Evolutionary conservation across 306 rosid genomes (phyloP).

Genomic region (Potentilla sterilis): DNA sequence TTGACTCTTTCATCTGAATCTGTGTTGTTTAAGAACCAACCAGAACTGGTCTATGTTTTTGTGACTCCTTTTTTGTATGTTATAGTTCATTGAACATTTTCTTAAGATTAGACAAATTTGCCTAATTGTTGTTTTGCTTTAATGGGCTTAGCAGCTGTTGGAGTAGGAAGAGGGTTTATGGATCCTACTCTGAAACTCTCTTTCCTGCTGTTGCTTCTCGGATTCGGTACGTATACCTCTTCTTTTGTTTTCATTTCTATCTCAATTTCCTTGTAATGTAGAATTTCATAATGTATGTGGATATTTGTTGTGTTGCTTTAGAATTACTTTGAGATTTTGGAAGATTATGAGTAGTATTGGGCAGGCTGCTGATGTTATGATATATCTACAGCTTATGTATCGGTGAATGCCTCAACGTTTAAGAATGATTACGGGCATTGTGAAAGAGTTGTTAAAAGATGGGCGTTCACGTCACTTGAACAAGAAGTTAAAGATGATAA

Average conservation of each 20-base stretch:
- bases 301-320: neutral
- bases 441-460: constrained; percentile 63
- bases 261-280: neutral
- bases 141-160: constrained; percentile 28
- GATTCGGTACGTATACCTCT: constrained; percentile 43
- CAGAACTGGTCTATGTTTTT: neutral
- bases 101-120: neutral
- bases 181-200: constrained; percentile 54
- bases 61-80: neutral
- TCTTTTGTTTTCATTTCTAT: neutral
- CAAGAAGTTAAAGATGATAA: constrained; percentile 56
- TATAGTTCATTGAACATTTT: neutral
- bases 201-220: constrained; percentile 49
- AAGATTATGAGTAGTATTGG: neutral
- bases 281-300: neutral
- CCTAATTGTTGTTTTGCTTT: constrained; percentile 6
- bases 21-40: constrained; percentile 6
- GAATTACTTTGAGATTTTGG: constrained; percentile 9
- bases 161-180: constrained; percentile 56
- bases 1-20: constrained; percentile 10
- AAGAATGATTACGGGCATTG: constrained; percentile 53
- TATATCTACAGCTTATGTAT: constrained; percentile 19
- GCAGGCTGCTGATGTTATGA: constrained; percentile 1
- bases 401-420: constrained; percentile 42
- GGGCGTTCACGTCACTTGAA: constrained; percentile 69